These are phyloP conservation scores for Gynandropsis gynandra DNA, from an alignment of 345 rosid species.

Conservation along the genomic window DNA sequence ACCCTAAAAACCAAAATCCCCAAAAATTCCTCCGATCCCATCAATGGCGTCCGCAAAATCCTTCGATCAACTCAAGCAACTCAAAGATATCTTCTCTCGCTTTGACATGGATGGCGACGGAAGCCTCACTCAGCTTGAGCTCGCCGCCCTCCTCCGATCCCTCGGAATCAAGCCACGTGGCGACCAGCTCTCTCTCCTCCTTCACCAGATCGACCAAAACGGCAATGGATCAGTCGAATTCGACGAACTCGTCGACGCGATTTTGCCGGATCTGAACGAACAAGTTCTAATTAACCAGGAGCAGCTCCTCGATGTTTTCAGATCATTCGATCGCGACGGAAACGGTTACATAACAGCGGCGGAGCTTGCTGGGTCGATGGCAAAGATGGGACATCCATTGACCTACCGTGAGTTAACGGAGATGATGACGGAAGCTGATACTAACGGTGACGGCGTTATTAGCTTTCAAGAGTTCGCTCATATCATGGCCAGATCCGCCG, in stretches of 20 bases:
- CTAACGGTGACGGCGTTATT: slow-evolving; percentile 85
- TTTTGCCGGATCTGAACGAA: slow-evolving; percentile 64
- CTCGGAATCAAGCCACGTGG: slow-evolving; percentile 80
- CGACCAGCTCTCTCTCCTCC: slow-evolving; percentile 55
- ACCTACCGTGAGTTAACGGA: slow-evolving; percentile 64
- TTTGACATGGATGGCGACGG: slow-evolving; percentile 91
- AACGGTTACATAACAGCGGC: slow-evolving; percentile 67
- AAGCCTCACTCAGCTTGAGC: slow-evolving; percentile 76
- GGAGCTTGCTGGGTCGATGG: slow-evolving; percentile 71
- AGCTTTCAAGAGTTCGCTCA: slow-evolving; percentile 72
- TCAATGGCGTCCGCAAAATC: slow-evolving; percentile 24
- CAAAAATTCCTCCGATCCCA: neutral
- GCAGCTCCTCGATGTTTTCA: slow-evolving; percentile 54
- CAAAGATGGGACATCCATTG: slow-evolving; percentile 77
- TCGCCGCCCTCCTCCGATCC: slow-evolving; percentile 85
- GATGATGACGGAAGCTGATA: slow-evolving; percentile 84
- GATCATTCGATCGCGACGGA: slow-evolving; percentile 61
- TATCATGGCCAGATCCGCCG: slow-evolving; percentile 71
- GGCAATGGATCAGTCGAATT: slow-evolving; percentile 76
- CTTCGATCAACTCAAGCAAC: slow-evolving; percentile 57
- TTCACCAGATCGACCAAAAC: slow-evolving; percentile 64
- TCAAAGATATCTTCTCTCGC: slow-evolving; percentile 69
- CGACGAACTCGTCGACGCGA: slow-evolving; percentile 62
- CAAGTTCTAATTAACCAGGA: slow-evolving; percentile 54
- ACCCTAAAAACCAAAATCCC: neutral